phyloP scores from a whole-genome alignment of 352 stramenopile genomes.

The Phytophthora rubi region DNA sequence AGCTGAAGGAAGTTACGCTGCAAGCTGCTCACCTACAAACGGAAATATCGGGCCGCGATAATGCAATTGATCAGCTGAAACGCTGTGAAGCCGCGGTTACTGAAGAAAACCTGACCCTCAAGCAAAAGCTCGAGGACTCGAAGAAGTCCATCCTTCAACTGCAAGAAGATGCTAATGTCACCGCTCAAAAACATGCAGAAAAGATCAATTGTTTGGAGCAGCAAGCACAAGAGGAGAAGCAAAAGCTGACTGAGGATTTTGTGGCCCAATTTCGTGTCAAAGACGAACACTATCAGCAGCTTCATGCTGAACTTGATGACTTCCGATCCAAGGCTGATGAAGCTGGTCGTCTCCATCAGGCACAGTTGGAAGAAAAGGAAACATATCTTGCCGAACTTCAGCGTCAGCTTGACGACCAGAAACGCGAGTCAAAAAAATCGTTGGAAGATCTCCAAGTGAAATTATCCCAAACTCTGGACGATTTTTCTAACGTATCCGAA shows the following conservation, averaged over 20 bases:
- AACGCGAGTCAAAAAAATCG: constrained; percentile 29
- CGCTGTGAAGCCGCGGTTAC: constrained; percentile 4
- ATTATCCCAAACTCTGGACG: constrained; percentile 21
- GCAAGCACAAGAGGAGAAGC: constrained; percentile 24
- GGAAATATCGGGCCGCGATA: constrained; percentile 27
- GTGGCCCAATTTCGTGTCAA: constrained; percentile 32
- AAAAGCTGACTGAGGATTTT: constrained; percentile 27
- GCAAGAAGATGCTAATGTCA: constrained; percentile 20
- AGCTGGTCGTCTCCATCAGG: constrained; percentile 19
- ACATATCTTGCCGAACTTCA: constrained; percentile 46
- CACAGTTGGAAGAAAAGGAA: constrained; percentile 32
- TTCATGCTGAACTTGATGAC: constrained; percentile 29
- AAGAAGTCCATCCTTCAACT: constrained; percentile 24
- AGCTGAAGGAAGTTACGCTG: constrained; percentile 23
- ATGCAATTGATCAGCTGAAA: constrained; percentile 26
- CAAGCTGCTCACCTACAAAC: constrained; percentile 16
- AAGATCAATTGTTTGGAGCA: constrained; percentile 20
- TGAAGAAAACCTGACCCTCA: constrained; percentile 27
- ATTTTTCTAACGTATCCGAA: constrained; percentile 26
- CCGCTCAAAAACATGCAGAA: constrained; percentile 24
- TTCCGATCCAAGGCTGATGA: constrained; percentile 25
- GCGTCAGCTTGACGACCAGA: constrained; percentile 51
- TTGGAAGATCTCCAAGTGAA: constrained; percentile 25
- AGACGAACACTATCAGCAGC: constrained; percentile 23
- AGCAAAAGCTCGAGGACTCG: constrained; percentile 31